phyloP scores from a whole-genome alignment of 371 early-diverging fungal species.

The Mortierella sp. region DNA sequence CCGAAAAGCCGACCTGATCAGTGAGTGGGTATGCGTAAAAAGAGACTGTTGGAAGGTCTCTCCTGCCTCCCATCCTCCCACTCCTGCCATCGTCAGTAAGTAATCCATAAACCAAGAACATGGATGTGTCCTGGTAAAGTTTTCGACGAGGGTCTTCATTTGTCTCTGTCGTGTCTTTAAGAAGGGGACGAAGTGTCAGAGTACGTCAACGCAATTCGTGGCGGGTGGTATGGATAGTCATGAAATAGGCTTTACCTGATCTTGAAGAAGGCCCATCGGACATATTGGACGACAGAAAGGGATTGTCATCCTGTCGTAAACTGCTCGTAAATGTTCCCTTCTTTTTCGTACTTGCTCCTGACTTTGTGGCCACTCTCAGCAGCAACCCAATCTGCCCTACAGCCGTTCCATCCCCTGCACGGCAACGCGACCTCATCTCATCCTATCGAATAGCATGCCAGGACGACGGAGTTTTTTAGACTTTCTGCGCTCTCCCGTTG shows the following conservation, averaged over 20 bases:
- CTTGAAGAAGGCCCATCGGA: neutral
- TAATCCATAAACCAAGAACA: slow-evolving; percentile 38
- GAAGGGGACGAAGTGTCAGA: no score
- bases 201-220: no score
- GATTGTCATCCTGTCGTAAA: slow-evolving; percentile 24
- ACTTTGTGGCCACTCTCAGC: slow-evolving; percentile 19
- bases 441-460: slow-evolving; percentile 6
- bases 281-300: slow-evolving; percentile 15
- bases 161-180: neutral
- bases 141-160: slow-evolving; percentile 2
- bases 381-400: slow-evolving; percentile 26
- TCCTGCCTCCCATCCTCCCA: neutral
- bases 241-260: slow-evolving; percentile 12
- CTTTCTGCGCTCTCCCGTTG: neutral
- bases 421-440: slow-evolving; percentile 17
- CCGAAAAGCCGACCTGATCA: slow-evolving; percentile 25
- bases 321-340: neutral
- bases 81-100: slow-evolving; percentile 7
- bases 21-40: slow-evolving; percentile 38
- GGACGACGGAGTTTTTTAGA: no score
- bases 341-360: slow-evolving; percentile 9
- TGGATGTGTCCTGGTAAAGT: slow-evolving; percentile 22
- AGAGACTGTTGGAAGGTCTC: slow-evolving; percentile 10
- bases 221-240: no score
- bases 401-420: slow-evolving; percentile 5